Conservation (phyloP, 225 moss, liverwort and hornwort genomes). For the Pseudoscleropodium purum region DNA sequence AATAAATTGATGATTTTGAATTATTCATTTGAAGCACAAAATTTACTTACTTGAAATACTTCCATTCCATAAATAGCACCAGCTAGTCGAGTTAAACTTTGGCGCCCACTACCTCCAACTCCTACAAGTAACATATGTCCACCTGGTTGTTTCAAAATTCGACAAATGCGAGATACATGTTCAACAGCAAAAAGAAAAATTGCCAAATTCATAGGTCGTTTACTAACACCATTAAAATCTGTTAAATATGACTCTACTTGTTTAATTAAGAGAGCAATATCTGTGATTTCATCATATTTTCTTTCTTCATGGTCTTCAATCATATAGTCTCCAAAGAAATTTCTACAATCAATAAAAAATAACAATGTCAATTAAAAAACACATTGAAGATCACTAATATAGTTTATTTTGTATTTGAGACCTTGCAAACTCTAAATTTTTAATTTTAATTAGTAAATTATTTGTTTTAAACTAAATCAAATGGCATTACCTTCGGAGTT, state of each 20-base stretch:
- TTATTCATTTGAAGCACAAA: too few species aligned
- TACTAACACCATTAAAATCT: conserved; percentile 90
- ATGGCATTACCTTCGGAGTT: conserved; percentile 51
- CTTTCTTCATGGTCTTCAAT: conserved; percentile 86
- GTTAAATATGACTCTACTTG: conserved; percentile 59
- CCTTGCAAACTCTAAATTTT: fast-evolving
- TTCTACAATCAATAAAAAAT: background rate
- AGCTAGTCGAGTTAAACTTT: conserved; percentile 72
- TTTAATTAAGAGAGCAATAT: conserved; percentile 36
- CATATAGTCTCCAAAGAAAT: conserved; percentile 79
- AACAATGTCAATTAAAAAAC: background rate
- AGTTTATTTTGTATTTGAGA: background rate
- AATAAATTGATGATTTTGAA: too few species aligned
- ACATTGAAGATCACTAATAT: too few species aligned
- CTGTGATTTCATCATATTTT: conserved; percentile 63
- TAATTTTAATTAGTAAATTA: background rate
- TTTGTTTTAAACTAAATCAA: too few species aligned
- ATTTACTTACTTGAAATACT: conserved; percentile 63
- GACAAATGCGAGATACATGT: conserved; percentile 83
- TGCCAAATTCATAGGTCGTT: conserved; percentile 84
- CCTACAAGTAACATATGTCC: conserved; percentile 91
- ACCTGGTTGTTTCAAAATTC: conserved; percentile 76
- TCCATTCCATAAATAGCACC: conserved; percentile 83
- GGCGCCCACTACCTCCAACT: conserved; percentile 91
- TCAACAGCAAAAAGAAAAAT: conserved; percentile 87